Base-by-base conservation (phyloP, 2,329 filamentous ascomycete species). In the Paracoccidioides lutzii region DNA sequence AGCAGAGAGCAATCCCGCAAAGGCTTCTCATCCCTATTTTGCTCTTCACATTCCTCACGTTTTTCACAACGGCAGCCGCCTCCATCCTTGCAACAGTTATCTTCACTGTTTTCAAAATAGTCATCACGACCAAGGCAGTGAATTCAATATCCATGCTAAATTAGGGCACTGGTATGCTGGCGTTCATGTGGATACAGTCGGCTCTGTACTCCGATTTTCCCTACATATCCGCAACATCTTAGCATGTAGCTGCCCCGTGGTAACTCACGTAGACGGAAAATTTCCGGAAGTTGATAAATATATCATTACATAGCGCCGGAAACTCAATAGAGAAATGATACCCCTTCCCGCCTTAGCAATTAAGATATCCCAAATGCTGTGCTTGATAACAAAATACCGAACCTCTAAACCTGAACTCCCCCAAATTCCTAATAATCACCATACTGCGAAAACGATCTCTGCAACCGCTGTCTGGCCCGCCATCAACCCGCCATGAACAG, bases 111-210 rank as follows among this genome's bases (percentile, higher is more conserved):
- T 90, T 94, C 74, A 80, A 82, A 61, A 83, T 88, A 58, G 87
- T 88, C 55, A 82, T 94, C 62, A 82, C 82, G 28, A 78, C 78
- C 33, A 72, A 73, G 4, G 82, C 87, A 64, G 78, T 2, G 82
- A 87, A 57, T 75, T 96, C 53, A 93, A 95, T 69, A 90, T 96
- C 62, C 68, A 73, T 8, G 87, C 84, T 3, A 72, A 78, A 3
- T 74, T 95, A 38, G 90, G 90, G 90, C 5, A 71, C 69, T 40
- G 78, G 81, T 61, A 90, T 95, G 86, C 81, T 95, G 64, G 85
- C 75, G 0, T 94, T 95, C 66, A 91, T 95, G 85, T 97, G 91
- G 90, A 79, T 89, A 87, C 85, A 0, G 79, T 83, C 0, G 81
- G 76, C 0, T 81, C 84, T 58, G 80, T 81, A 1, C 71, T 88